phyloP scores from a whole-genome alignment of 2,329 filamentous ascomycete species.

The Clonostachys byssicola region DNA sequence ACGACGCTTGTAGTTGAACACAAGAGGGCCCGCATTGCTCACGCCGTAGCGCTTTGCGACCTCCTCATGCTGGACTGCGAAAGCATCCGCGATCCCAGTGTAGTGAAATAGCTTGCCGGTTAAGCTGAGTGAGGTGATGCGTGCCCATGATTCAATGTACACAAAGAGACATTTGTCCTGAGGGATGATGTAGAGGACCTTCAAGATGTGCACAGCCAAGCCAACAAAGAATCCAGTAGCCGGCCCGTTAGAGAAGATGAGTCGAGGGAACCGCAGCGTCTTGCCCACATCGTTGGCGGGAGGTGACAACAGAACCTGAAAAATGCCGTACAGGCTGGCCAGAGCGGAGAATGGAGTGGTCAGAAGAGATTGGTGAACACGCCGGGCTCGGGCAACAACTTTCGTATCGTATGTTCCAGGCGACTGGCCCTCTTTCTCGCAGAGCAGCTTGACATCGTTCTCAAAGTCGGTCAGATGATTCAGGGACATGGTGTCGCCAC shows the following conservation, averaged over 20 bases:
- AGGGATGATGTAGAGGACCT: slow-evolving; percentile 37
- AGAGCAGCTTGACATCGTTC: slow-evolving; percentile 18
- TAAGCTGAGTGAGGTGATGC: slow-evolving; percentile 76
- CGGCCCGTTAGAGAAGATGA: slow-evolving; percentile 84
- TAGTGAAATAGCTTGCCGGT: slow-evolving; percentile 73
- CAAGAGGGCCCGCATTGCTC: slow-evolving; percentile 29
- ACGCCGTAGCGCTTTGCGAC: slow-evolving; percentile 46
- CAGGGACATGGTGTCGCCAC: slow-evolving; percentile 66
- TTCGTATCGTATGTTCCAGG: slow-evolving; percentile 58
- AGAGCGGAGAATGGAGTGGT: slow-evolving; percentile 69
- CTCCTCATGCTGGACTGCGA: slow-evolving; percentile 76
- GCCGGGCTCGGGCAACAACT: slow-evolving; percentile 70
- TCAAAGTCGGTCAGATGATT: slow-evolving; percentile 59
- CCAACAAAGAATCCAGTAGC: slow-evolving; percentile 79
- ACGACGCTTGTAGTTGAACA: slow-evolving; percentile 27
- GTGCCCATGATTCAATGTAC: slow-evolving; percentile 91
- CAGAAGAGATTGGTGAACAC: slow-evolving; percentile 75
- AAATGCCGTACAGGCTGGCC: slow-evolving; percentile 54
- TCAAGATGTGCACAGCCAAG: slow-evolving; percentile 41
- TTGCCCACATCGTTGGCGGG: slow-evolving; percentile 12
- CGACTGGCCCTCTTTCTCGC: slow-evolving; percentile 6
- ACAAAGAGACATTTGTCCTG: slow-evolving; percentile 64
- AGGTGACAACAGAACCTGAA: slow-evolving; percentile 50
- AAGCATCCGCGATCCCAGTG: slow-evolving; percentile 64
- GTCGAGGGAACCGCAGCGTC: slow-evolving; percentile 53